phyloP scores from a whole-genome alignment of 2,329 filamentous ascomycete species.

The Talaromyces sp. region DNA sequence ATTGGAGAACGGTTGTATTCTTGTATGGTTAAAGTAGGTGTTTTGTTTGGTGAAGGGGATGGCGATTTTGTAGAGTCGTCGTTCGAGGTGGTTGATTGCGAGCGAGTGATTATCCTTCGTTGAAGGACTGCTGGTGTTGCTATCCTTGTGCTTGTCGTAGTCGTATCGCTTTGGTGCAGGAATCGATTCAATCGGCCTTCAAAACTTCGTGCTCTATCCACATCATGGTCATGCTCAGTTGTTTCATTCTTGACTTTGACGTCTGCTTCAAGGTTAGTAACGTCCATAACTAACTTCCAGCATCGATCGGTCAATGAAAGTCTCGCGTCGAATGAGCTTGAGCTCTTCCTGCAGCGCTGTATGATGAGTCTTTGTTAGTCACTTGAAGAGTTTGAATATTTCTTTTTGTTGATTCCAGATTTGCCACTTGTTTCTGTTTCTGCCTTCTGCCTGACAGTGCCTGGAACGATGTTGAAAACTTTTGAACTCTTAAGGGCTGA shows the following conservation, averaged over 20 bases:
- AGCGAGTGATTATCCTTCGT: slow-evolving; percentile 4
- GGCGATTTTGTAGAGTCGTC: neutral
- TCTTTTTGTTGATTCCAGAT: neutral
- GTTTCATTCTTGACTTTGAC: neutral
- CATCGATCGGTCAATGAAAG: too few relatives aligned
- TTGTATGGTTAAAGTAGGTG: neutral
- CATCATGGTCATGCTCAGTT: slow-evolving; percentile 9
- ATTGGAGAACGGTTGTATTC: neutral
- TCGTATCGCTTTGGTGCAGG: slow-evolving; percentile 22
- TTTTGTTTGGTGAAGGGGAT: neutral
- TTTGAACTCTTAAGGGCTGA: neutral
- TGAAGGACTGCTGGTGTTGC: neutral
- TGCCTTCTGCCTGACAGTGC: neutral
- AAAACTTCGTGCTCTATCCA: slow-evolving; percentile 33
- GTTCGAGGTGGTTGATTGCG: neutral
- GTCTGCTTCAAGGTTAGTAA: neutral
- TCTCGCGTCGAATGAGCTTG: neutral
- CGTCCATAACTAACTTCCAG: neutral
- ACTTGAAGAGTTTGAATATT: too few relatives aligned
- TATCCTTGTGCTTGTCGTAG: neutral
- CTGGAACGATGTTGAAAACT: neutral
- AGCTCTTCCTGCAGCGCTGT: neutral
- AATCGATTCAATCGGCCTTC: slow-evolving; percentile 33
- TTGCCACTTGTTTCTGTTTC: neutral
- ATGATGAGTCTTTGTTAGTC: neutral